phyloP scores from a whole-genome alignment of 1,284 basidiomycete species.

The Inonotus hispidus region DNA sequence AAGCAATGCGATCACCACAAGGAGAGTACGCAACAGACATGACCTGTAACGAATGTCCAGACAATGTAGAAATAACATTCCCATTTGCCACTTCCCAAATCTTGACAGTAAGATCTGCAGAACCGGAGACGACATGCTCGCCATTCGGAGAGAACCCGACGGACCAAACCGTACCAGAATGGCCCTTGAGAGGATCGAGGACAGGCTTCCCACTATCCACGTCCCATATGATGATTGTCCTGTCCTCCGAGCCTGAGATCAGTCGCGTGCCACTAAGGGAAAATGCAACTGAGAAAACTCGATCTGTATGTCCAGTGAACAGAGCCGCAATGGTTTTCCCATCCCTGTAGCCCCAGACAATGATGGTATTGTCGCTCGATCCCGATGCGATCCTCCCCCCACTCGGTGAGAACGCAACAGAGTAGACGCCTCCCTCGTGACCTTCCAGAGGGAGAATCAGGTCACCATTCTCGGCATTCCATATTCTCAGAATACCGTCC shows the following conservation, averaged over 20 bases:
- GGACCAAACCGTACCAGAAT: neutral
- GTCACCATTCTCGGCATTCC: constrained; percentile 1
- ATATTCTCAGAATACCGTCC: neutral
- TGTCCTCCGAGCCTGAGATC: constrained; percentile 20
- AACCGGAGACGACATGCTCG: neutral
- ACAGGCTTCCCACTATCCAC: neutral
- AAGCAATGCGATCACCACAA: constrained; percentile 5
- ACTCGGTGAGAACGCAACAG: neutral
- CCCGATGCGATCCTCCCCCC: neutral
- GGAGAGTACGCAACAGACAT: constrained; percentile 11
- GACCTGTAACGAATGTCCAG: neutral
- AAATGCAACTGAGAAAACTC: neutral
- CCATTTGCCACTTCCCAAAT: neutral
- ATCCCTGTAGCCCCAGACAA: neutral
- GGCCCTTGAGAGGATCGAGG: neutral
- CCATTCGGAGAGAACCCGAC: constrained; percentile 2
- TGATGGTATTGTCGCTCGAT: neutral
- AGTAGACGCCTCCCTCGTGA: neutral
- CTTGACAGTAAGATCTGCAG: neutral
- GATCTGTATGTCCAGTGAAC: neutral
- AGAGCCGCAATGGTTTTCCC: neutral
- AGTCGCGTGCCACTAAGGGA: constrained; percentile 13
- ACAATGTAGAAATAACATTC: neutral
- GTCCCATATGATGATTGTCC: neutral
- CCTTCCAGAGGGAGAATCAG: neutral